These are phyloP conservation scores for Aspergillus fructus DNA, from an alignment of 2,329 filamentous ascomycete genomes.

Conservation along the genomic window DNA sequence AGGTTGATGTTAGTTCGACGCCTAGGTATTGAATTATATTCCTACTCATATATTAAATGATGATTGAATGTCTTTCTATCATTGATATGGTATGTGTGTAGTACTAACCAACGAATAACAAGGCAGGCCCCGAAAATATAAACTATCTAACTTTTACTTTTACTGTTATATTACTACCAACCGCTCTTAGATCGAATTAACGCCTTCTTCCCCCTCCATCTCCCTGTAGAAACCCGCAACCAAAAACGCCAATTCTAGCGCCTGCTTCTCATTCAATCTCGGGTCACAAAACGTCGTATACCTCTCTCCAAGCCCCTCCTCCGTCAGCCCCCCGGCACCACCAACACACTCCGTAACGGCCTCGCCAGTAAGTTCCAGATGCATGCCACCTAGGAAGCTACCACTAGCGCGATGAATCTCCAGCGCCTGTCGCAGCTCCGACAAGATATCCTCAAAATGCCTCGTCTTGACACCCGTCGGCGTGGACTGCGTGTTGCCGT, in stretches of 20 bases:
- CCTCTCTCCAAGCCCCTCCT: slow-evolving; percentile 83
- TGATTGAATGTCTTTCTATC: background rate
- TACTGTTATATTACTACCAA: background rate
- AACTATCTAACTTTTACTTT: background rate
- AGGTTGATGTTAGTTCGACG: background rate
- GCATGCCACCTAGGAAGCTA: slow-evolving; percentile 88
- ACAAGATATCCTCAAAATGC: slow-evolving; percentile 84
- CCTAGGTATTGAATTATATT: no score
- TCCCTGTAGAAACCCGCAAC: slow-evolving; percentile 77
- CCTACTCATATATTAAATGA: no score
- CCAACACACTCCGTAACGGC: slow-evolving; percentile 95
- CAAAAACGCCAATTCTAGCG: slow-evolving; percentile 88
- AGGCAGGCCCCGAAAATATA: background rate
- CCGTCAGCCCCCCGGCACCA: slow-evolving; percentile 80
- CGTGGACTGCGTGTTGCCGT: slow-evolving; percentile 72
- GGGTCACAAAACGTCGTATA: slow-evolving; percentile 98
- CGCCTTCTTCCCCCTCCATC: slow-evolving; percentile 30
- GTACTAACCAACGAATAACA: no score
- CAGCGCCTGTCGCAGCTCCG: slow-evolving; percentile 79
- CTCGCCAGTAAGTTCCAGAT: slow-evolving; percentile 92
- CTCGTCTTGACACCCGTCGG: slow-evolving; percentile 84
- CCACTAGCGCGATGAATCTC: slow-evolving; percentile 79
- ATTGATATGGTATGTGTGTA: background rate
- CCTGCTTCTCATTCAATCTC: slow-evolving; percentile 94
- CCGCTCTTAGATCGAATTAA: slow-evolving; percentile 16